Evolutionary conservation across 176 grass and related monocot species (phyloP), one percentile per base, ranked within the genome.

Genomic region (Carex cristatella): DNA sequence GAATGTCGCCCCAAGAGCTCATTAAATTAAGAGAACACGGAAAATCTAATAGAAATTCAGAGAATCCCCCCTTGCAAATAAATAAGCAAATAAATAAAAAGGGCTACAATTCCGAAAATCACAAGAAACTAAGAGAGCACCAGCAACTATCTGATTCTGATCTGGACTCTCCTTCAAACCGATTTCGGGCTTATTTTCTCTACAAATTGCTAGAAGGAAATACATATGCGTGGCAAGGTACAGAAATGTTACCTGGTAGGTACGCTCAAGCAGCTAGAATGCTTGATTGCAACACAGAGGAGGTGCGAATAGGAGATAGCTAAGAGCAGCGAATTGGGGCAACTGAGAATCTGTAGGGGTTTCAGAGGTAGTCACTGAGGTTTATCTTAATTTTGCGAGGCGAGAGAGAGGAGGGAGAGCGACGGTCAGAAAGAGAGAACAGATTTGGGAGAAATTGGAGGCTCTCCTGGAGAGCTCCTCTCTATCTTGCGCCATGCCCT

Each of bases 371-470:
- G 42, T 7, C 19, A 74, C 44, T 74, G 70, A 74, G 70, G 70
- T 74, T 74, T 74, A 74, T 58, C 74, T 79, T 57, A 79, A 79
- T 58, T 54, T 79, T 46, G 38, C 74, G 14, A 57, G 5, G 27
- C 51, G 27, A 31, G 72, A 55, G 27, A 30, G 46, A 54, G 27
- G 5, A 56, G 27, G 49, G 73, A 79, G 74, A 58, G 53, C 74
- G 28, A 58, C 74, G 74, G 53, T 79, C 23, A 79, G 74, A 79
- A 53, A 77, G 5, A 54, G 46, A 77, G 27, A 77, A 18, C 28
- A 58, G 74, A 79, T 79, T 79, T 79, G 74, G 74, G 53, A 79
- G 74, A 57, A 58, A 79, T 79, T 79, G 74, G 74, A 79, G 74
- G 74, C 74, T 79, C 74, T 13, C 44, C 70, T 28, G 44, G 70